These are phyloP conservation scores for Magnaporthiopsis rhizophila DNA, from an alignment of 2,329 filamentous ascomycete genomes.

Conservation along the genomic window DNA sequence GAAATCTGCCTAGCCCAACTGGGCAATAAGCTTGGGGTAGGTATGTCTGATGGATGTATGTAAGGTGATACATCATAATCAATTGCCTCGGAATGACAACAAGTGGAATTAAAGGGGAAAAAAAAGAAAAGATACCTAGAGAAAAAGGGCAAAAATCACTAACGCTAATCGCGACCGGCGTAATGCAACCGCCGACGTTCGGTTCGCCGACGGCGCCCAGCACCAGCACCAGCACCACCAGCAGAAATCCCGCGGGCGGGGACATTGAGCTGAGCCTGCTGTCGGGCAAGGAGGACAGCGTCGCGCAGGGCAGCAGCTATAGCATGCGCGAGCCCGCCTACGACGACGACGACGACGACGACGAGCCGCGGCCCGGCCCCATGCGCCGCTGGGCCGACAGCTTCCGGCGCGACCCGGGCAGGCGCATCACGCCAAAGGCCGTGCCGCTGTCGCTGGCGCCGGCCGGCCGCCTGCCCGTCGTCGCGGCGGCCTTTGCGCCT, in stretches of 20 bases:
- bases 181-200: constrained; percentile 1
- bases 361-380: constrained; percentile 10
- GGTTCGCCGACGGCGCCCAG: background rate
- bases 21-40: background rate
- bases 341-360: too few species aligned
- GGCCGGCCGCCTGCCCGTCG: background rate
- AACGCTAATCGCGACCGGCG: background rate
- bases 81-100: background rate
- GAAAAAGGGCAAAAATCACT: background rate
- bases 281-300: constrained; percentile 16
- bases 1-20: background rate
- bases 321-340: constrained; percentile 14
- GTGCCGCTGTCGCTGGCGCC: constrained; percentile 12
- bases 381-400: constrained; percentile 43
- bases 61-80: too few species aligned
- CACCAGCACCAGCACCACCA: constrained; percentile 12
- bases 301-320: constrained; percentile 11
- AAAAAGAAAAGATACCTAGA: too few species aligned
- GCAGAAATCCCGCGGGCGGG: constrained; percentile 9
- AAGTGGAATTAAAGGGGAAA: too few species aligned
- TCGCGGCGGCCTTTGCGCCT: too few species aligned
- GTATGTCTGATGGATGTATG: too few species aligned
- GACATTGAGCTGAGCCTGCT: constrained; percentile 17
- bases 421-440: constrained; percentile 38
- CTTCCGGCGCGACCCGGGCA: constrained; percentile 53